Evolutionary conservation across 805 yeast genomes (phyloP).

Genomic region (Saccharomycopsis sp.): DNA sequence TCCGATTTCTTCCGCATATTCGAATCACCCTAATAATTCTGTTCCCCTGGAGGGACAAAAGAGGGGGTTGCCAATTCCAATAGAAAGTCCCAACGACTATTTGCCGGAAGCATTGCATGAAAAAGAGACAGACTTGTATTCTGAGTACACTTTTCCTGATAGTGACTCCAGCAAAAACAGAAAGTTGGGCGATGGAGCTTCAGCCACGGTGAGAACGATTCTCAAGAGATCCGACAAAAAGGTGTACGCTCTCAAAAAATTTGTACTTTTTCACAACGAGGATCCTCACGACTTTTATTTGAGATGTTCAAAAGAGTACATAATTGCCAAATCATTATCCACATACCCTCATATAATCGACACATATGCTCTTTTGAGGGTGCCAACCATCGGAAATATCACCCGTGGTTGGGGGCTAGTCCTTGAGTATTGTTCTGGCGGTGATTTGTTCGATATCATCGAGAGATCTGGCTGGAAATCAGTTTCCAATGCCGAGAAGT

Average conservation of each 20-base stretch:
- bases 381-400: conserved; percentile 47
- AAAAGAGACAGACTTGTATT: conserved; percentile 41
- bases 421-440: conserved; percentile 93
- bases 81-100: conserved; percentile 57
- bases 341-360: conserved; percentile 56
- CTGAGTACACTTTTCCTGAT: conserved; percentile 45
- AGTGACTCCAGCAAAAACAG: conserved; percentile 33
- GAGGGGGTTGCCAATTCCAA: conserved; percentile 47
- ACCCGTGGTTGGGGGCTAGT: conserved; percentile 79
- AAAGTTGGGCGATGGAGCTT: conserved; percentile 66
- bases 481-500: conserved; percentile 39
- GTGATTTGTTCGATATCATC: conserved; percentile 63
- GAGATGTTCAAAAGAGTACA: conserved; percentile 57
- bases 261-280: conserved; percentile 54
- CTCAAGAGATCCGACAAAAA: conserved; percentile 34
- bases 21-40: conserved; percentile 2
- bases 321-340: conserved; percentile 48
- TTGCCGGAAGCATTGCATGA: conserved; percentile 51
- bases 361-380: conserved; percentile 47
- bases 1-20: not conserved
- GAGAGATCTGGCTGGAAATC: conserved; percentile 55
- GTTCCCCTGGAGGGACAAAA: conserved; percentile 3
- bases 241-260: conserved; percentile 59
- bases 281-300: conserved; percentile 56
- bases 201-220: conserved; percentile 54